phyloP scores from a whole-genome alignment of 2,329 filamentous ascomycete genomes.

The Verticillium dahliae region DNA sequence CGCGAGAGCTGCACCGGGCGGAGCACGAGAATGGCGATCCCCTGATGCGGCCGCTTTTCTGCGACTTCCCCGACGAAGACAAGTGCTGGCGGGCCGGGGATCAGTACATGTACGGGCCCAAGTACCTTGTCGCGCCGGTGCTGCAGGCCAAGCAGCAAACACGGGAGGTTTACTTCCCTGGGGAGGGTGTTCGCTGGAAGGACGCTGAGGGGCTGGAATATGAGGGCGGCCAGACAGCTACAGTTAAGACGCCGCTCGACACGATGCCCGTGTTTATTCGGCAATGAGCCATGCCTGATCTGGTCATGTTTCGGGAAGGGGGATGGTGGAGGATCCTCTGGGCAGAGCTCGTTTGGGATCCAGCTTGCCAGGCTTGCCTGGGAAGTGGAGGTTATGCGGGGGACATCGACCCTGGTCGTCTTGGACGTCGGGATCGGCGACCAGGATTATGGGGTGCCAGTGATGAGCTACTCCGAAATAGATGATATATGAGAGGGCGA shows the following conservation, averaged over 20 bases:
- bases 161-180: constrained; percentile 46
- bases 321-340: background rate
- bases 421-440: background rate
- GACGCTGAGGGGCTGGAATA: constrained; percentile 5
- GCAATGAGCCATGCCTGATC: background rate
- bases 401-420: background rate
- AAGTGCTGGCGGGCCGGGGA: constrained; percentile 49
- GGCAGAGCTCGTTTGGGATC: background rate
- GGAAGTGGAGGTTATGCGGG: background rate
- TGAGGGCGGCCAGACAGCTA: constrained; percentile 7
- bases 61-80: constrained; percentile 52
- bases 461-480: too few relatives aligned
- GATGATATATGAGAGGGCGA: background rate
- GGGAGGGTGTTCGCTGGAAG: constrained; percentile 5
- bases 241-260: constrained; percentile 7
- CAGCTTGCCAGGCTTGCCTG: background rate
- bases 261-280: constrained; percentile 10
- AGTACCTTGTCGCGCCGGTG: constrained; percentile 53
- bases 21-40: constrained; percentile 55
- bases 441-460: background rate
- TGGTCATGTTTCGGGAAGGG: background rate
- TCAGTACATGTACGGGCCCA: constrained; percentile 58
- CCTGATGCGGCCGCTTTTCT: constrained; percentile 57
- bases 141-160: constrained; percentile 38
- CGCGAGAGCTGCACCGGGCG: constrained; percentile 48